phyloP scores from a whole-genome alignment of 257 asterid genomes.

The Cynanchum wilfordii region DNA sequence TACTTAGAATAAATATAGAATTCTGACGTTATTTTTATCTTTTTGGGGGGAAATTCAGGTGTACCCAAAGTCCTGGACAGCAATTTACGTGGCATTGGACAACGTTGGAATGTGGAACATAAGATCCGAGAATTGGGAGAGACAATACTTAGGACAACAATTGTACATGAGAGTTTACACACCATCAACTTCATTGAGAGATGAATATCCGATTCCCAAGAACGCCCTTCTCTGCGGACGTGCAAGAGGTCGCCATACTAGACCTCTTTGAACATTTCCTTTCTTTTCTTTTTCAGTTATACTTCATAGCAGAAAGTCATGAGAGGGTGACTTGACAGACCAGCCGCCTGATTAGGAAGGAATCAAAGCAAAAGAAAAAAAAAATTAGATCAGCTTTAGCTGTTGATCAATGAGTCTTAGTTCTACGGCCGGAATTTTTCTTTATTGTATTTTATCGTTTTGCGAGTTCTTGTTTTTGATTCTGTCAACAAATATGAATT shows the following conservation, averaged over 20 bases:
- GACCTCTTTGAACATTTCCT: slow-evolving; percentile 47
- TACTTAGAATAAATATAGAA: background rate
- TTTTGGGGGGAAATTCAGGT: slow-evolving; percentile 38
- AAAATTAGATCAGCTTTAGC: slow-evolving; percentile 29
- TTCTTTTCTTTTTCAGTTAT: too few relatives aligned
- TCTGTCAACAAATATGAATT: too few relatives aligned
- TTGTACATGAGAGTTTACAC: slow-evolving; percentile 77
- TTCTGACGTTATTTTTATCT: background rate
- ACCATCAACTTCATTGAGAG: slow-evolving; percentile 53
- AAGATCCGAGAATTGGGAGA: slow-evolving; percentile 87
- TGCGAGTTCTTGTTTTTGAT: too few relatives aligned
- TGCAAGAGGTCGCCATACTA: slow-evolving; percentile 65
- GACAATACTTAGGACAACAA: slow-evolving; percentile 90
- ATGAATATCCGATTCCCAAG: slow-evolving; percentile 80
- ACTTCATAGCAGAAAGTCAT: slow-evolving; percentile 31
- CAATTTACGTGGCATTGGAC: slow-evolving; percentile 76
- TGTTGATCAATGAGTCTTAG: slow-evolving; percentile 33
- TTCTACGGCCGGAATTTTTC: background rate
- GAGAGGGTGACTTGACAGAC: slow-evolving; percentile 54
- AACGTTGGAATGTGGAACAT: slow-evolving; percentile 96
- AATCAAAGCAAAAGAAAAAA: background rate
- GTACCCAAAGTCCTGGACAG: slow-evolving; percentile 85
- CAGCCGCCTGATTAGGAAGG: background rate
- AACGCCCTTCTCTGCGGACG: slow-evolving; percentile 83
- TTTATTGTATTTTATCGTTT: too few relatives aligned